phyloP scores from a whole-genome alignment of 352 stramenopile genomes.

The Phytophthora palmivora region DNA sequence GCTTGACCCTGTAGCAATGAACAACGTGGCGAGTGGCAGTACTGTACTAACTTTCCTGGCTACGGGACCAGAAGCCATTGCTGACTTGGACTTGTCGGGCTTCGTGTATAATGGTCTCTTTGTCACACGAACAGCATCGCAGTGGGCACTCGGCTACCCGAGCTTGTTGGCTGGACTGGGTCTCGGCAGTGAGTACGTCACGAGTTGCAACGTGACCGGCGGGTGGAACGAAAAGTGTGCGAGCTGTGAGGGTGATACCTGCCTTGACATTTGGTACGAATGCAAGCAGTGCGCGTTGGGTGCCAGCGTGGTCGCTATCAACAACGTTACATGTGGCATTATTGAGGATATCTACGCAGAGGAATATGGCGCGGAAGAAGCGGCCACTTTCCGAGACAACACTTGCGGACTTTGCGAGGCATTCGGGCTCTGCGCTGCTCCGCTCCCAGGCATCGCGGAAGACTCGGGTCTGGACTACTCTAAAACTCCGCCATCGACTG shows the following conservation, averaged over 20 bases:
- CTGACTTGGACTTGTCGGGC: slow-evolving; percentile 53
- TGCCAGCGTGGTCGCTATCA: slow-evolving; percentile 44
- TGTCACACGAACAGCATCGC: slow-evolving; percentile 48
- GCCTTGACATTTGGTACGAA: slow-evolving; percentile 40
- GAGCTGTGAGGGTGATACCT: slow-evolving; percentile 44
- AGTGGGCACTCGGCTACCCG: slow-evolving; percentile 79
- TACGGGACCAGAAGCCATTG: slow-evolving; percentile 37
- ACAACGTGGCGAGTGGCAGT: slow-evolving; percentile 43
- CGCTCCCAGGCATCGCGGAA: slow-evolving; percentile 62
- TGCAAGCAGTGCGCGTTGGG: slow-evolving; percentile 49
- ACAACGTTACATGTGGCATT: slow-evolving; percentile 53
- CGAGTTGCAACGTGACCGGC: slow-evolving; percentile 43
- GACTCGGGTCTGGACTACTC: slow-evolving; percentile 66
- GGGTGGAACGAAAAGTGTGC: slow-evolving; percentile 53
- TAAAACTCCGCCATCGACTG: slow-evolving; percentile 28
- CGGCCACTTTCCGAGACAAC: slow-evolving; percentile 37
- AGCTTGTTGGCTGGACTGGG: slow-evolving; percentile 68
- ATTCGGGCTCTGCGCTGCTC: slow-evolving; percentile 63
- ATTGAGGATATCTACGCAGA: slow-evolving; percentile 51
- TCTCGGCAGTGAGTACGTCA: slow-evolving; percentile 61
- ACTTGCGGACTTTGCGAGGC: slow-evolving; percentile 55
- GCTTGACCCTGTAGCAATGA: slow-evolving; percentile 69
- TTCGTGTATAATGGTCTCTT: slow-evolving; percentile 84
- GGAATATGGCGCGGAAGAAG: slow-evolving; percentile 47
- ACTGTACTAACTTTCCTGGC: slow-evolving; percentile 59